Conservation (phyloP, 441 rosid genomes). For the Erysimum pusillum region DNA sequence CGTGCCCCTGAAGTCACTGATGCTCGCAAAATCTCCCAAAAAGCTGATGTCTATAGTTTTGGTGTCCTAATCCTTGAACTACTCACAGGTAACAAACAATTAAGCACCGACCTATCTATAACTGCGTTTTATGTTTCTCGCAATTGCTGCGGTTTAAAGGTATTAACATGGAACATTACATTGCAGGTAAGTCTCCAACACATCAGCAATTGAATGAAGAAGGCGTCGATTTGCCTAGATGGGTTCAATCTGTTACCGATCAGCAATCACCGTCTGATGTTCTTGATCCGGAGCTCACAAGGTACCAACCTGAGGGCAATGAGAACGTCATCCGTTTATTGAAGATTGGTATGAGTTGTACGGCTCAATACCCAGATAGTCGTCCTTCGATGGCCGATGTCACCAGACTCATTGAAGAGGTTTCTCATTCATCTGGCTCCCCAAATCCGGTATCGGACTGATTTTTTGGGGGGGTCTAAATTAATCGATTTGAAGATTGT, state of each 20-base stretch:
- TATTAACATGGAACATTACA: constrained; percentile 28
- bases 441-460: constrained; percentile 41
- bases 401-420: constrained; percentile 57
- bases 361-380: constrained; percentile 65
- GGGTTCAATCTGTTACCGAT: constrained; percentile 75
- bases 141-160: background rate
- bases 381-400: constrained; percentile 71
- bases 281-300: constrained; percentile 69
- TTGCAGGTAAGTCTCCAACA: constrained; percentile 68
- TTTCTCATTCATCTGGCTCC: constrained; percentile 47
- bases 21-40: constrained; percentile 69
- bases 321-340: constrained; percentile 68
- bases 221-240: constrained; percentile 80
- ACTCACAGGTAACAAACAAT: constrained; percentile 56
- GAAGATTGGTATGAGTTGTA: constrained; percentile 68
- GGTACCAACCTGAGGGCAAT: constrained; percentile 64
- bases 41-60: constrained; percentile 78
- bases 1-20: constrained; percentile 82
- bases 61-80: constrained; percentile 76
- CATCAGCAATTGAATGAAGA: constrained; percentile 67
- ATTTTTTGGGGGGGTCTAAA: constrained; percentile 26
- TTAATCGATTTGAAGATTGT: constrained; percentile 33
- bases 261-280: constrained; percentile 69
- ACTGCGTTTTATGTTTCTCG: background rate
- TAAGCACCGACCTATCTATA: background rate